Evolutionary conservation across 345 rosid genomes (phyloP), one percentile per base, ranked within the genome.

Genomic region (Salix dunnii): DNA sequence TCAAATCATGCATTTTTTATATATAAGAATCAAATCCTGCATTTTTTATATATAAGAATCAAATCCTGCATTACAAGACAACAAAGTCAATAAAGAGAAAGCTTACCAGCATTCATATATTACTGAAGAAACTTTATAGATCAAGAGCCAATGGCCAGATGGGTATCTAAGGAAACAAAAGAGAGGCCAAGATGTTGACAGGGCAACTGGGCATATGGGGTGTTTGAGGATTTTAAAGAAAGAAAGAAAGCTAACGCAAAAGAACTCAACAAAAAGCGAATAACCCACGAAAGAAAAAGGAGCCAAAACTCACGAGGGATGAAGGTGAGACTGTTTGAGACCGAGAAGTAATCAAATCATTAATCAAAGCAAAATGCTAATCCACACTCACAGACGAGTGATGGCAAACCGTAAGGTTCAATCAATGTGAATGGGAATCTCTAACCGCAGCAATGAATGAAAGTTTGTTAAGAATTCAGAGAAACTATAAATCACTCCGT

Each of bases 361-460:
- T 27, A 8, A n/a, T 58, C 62, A 58, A 71, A 33, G 74, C n/a
- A 30, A 62, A 64, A 3, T 23, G 70, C 21, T 25, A 61, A 28
- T 61, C n/a, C 80, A 49, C 43, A 23, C 63, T 33, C 49, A 25
- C n/a, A 25, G 51, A 49, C 43, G 43, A 40, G 43, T n/a, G 62
- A 23, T n/a, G 28, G 27, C 66, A 49, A 78, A 65, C 76, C 76
- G 80, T 65, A 21, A 36, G 80, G 67, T 73, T 60, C 55, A 72
- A 78, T 65, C 73, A 78, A 77, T 61, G 70, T 48, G 70, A 72
- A 18, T 36, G 53, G 61, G 46, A 16, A 42, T 42, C 40, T 53
- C 33, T 70, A 55, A 68, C 72, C 65, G 66, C 17, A 60, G 11
- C 14, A 36, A 8, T 62, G 35, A 43, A 70, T 27, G 10, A 31